phyloP scores from a whole-genome alignment of 192 early-diverging fungal genomes.

The Backusella circina region DNA sequence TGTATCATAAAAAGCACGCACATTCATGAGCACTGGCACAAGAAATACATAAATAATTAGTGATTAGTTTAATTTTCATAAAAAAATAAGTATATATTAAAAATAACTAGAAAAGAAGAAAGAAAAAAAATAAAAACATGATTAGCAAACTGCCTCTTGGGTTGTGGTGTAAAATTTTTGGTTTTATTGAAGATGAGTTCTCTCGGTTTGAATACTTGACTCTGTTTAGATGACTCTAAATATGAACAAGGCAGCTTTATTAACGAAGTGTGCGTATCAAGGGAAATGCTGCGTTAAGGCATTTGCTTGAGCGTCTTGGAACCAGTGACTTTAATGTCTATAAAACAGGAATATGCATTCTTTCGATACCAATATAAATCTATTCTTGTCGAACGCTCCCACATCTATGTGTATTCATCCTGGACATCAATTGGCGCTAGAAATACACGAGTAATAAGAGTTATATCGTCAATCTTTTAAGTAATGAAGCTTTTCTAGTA shows the following conservation, averaged over 20 bases:
- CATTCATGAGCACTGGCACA: neutral
- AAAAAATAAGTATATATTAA: neutral
- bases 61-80: neutral
- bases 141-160: neutral
- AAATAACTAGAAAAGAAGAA: neutral
- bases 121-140: neutral
- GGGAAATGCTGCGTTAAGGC: neutral
- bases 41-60: neutral
- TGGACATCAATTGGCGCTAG: too few relatives aligned
- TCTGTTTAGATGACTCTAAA: neutral
- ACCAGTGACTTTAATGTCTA: neutral
- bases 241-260: neutral
- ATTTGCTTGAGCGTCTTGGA: neutral
- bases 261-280: neutral
- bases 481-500: too few relatives aligned
- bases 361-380: neutral
- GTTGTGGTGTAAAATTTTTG: conserved; percentile 3
- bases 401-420: neutral
- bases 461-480: too few relatives aligned
- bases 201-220: conserved; percentile 1
- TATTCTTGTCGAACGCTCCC: neutral
- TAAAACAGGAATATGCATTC: neutral
- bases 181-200: neutral
- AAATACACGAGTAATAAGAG: too few relatives aligned
- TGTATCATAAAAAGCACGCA: neutral